A percentile compares a stretch with the other conserved stretches of the same genome.
Conservation (phyloP, 495 filamentous ascomycete genomes). For the Aspergillus leporis region DNA sequence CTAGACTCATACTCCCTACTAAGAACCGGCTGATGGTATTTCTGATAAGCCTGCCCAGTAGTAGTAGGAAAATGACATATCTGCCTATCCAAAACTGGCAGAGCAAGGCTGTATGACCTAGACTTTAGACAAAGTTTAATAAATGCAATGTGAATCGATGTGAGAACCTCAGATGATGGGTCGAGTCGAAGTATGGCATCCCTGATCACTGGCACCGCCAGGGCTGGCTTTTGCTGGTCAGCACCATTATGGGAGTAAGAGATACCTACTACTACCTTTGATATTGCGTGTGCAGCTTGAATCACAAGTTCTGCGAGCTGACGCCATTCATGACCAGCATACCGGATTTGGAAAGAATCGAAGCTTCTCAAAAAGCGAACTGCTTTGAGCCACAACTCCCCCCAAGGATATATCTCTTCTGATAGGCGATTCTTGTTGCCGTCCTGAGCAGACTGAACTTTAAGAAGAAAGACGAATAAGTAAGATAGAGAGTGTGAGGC, state of each 20-base stretch:
- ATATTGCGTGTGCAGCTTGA: slow-evolving; percentile 36
- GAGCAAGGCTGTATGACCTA: slow-evolving; percentile 51
- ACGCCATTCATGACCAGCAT: slow-evolving; percentile 55
- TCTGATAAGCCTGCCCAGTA: slow-evolving; percentile 28
- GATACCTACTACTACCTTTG: slow-evolving; percentile 38
- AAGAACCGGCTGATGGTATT: slow-evolving; percentile 19
- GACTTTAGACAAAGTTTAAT: slow-evolving; percentile 59
- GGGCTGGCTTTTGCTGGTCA: slow-evolving; percentile 45
- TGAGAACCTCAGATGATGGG: slow-evolving; percentile 68
- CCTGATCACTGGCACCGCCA: slow-evolving; percentile 60
- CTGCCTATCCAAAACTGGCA: slow-evolving; percentile 68
- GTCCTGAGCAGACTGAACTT: slow-evolving; percentile 32
- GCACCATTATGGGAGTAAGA: neutral
- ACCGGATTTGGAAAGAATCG: slow-evolving; percentile 60
- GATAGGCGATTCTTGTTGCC: slow-evolving; percentile 21
- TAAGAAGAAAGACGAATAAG: slow-evolving; percentile 38
- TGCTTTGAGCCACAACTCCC: slow-evolving; percentile 48
- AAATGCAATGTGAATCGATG: slow-evolving; percentile 63
- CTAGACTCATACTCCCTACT: slow-evolving; percentile 34
- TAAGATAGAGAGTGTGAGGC: slow-evolving; percentile 44
- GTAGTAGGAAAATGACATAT: slow-evolving; percentile 65
- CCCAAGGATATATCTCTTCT: slow-evolving; percentile 30
- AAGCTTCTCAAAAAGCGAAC: slow-evolving; percentile 52
- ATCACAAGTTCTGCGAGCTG: slow-evolving; percentile 51
- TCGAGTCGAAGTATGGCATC: slow-evolving; percentile 73